These are phyloP conservation scores for Puccinia polysora DNA, from an alignment of 1,284 basidiomycete genomes.

Conservation along the genomic window DNA sequence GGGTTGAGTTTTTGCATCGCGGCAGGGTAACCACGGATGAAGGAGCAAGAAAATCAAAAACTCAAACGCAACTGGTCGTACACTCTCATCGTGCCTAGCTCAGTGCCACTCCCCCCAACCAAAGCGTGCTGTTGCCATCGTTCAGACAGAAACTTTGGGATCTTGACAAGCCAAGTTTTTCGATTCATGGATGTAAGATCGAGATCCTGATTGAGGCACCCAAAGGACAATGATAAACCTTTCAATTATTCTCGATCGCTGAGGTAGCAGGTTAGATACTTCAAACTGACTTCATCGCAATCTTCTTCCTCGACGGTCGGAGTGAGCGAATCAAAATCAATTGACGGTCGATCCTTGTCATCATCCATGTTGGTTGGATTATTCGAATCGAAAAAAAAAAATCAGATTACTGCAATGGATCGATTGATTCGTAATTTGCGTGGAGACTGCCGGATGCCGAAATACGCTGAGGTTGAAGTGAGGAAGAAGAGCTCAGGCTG, in stretches of 20 bases:
- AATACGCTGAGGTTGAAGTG: too few species aligned
- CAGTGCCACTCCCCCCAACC: not conserved
- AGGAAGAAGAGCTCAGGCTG: too few species aligned
- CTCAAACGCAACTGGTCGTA: constrained; percentile 19
- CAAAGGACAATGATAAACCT: not conserved
- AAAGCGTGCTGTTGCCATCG: constrained; percentile 39
- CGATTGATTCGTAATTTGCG: too few species aligned
- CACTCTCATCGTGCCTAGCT: constrained; percentile 34
- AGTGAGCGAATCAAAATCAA: constrained; percentile 32
- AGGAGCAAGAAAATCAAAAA: not conserved
- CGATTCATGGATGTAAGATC: constrained; percentile 1
- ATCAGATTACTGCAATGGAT: too few species aligned
- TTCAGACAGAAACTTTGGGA: constrained; percentile 42
- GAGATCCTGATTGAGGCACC: constrained; percentile 14
- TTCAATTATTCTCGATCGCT: not conserved
- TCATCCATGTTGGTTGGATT: too few species aligned
- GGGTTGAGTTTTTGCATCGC: too few species aligned
- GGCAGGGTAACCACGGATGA: not conserved
- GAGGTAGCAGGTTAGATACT: not conserved
- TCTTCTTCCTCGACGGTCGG: constrained; percentile 39
- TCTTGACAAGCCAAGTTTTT: constrained; percentile 38
- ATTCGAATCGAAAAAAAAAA: too few species aligned
- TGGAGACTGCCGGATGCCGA: too few species aligned
- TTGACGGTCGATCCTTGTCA: constrained; percentile 30
- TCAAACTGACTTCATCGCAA: constrained; percentile 38